phyloP scores from a whole-genome alignment of 208 protist species.

The Leishmania amazonensis region DNA sequence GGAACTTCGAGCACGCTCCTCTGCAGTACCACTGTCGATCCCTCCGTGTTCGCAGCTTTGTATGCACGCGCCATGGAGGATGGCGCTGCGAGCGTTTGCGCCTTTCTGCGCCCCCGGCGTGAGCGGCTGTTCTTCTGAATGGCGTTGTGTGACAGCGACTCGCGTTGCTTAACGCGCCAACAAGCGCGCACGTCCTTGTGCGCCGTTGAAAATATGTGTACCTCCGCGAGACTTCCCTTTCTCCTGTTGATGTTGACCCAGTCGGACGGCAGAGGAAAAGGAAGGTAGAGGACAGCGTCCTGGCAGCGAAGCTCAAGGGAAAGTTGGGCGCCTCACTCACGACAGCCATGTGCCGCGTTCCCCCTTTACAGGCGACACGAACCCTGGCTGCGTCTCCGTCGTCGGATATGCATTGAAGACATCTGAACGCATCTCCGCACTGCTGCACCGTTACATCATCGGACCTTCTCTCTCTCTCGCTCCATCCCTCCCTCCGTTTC shows the following conservation, averaged over 20 bases:
- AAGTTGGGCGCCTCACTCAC: not conserved
- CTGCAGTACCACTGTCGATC: slow-evolving; percentile 43
- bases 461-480: not conserved
- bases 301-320: not conserved
- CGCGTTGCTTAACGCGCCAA: not conserved
- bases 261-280: not conserved
- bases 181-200: not conserved
- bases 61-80: slow-evolving; percentile 59
- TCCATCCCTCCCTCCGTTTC: not conserved
- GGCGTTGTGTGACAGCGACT: not conserved
- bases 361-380: not conserved
- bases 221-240: not conserved
- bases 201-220: not conserved
- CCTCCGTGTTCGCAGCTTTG: slow-evolving; percentile 53
- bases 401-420: not conserved
- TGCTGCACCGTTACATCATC: not conserved
- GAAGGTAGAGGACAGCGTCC: not conserved
- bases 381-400: not conserved
- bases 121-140: slow-evolving; percentile 72
- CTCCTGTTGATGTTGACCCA: not conserved
- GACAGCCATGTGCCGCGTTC: not conserved
- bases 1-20: slow-evolving; percentile 14
- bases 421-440: not conserved
- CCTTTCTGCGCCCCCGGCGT: slow-evolving; percentile 50
- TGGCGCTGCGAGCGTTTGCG: slow-evolving; percentile 61